Evolutionary conservation across 2,329 filamentous ascomycete species (phyloP).

Genomic region (Ascosphaera apis): DNA sequence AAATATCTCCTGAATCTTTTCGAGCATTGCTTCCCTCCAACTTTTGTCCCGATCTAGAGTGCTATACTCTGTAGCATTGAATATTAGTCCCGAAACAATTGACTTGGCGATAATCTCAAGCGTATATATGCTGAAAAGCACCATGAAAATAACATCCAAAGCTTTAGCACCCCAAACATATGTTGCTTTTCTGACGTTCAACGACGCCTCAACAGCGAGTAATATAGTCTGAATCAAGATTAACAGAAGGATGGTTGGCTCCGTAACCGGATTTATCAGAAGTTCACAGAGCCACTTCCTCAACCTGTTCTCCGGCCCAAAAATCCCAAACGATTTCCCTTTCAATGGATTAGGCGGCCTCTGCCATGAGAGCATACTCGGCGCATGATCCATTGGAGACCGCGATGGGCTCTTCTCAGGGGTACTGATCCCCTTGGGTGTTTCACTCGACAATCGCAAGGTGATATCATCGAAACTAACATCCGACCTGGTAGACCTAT

Average conservation of each 20-base stretch:
- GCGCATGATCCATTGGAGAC: not conserved
- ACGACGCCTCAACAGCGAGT: constrained; percentile 61
- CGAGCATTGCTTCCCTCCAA: constrained; percentile 46
- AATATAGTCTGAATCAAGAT: constrained; percentile 76
- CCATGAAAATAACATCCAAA: constrained; percentile 62
- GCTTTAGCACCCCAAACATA: constrained; percentile 37
- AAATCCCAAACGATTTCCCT: constrained; percentile 67
- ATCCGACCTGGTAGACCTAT: constrained; percentile 21
- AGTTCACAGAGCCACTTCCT: constrained; percentile 57
- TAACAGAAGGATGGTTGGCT: constrained; percentile 64
- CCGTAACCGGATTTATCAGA: constrained; percentile 64
- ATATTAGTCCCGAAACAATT: constrained; percentile 77
- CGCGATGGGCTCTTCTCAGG: not conserved
- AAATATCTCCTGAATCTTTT: constrained; percentile 59
- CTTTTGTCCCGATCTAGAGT: constrained; percentile 62
- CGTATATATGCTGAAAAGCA: constrained; percentile 73
- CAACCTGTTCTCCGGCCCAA: constrained; percentile 54
- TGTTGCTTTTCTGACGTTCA: constrained; percentile 40
- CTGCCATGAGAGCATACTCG: constrained; percentile 15
- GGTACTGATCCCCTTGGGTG: not conserved
- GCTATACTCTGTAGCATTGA: constrained; percentile 81
- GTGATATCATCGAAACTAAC: constrained; percentile 12
- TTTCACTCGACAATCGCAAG: constrained; percentile 9
- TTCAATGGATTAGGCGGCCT: constrained; percentile 48
- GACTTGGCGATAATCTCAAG: constrained; percentile 61